Evolutionary conservation across 2,329 filamentous ascomycete species (phyloP).

Genomic region (Cordyceps cateniannulata): DNA sequence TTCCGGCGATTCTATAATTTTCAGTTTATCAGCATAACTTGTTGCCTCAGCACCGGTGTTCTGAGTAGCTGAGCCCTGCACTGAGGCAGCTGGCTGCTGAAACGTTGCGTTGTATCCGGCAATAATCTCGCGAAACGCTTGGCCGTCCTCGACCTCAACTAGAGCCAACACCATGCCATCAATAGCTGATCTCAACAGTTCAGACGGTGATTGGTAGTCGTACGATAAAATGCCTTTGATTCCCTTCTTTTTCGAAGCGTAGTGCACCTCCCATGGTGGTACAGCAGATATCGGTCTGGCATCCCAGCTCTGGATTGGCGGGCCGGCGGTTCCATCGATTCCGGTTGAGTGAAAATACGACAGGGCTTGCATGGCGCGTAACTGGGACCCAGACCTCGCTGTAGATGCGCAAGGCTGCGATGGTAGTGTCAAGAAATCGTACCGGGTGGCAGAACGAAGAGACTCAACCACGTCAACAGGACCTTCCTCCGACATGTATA

Average conservation of each 20-base stretch:
- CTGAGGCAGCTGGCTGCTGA: background rate
- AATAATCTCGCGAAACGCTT: constrained; percentile 38
- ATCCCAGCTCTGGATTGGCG: constrained; percentile 38
- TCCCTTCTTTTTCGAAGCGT: constrained; percentile 42
- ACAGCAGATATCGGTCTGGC: constrained; percentile 47
- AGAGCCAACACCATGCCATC: constrained; percentile 66
- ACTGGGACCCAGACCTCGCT: constrained; percentile 55
- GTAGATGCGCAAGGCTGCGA: constrained; percentile 52
- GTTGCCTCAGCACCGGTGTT: background rate
- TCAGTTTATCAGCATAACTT: background rate
- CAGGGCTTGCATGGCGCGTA: constrained; percentile 70
- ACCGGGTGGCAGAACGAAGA: constrained; percentile 39
- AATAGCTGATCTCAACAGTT: constrained; percentile 56
- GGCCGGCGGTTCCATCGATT: background rate
- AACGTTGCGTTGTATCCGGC: background rate
- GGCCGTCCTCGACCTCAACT: constrained; percentile 50
- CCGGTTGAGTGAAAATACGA: constrained; percentile 62
- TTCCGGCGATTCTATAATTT: constrained; percentile 36
- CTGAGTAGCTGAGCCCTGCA: constrained; percentile 10
- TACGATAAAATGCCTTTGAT: constrained; percentile 64
- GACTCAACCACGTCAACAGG: constrained; percentile 49
- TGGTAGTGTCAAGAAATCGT: constrained; percentile 45
- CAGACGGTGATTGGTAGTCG: constrained; percentile 53
- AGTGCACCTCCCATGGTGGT: constrained; percentile 57
- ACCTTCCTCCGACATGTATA: constrained; percentile 64